phyloP scores from a whole-genome alignment of 2,329 filamentous ascomycete genomes.

The Plectosphaerella cucumerina region DNA sequence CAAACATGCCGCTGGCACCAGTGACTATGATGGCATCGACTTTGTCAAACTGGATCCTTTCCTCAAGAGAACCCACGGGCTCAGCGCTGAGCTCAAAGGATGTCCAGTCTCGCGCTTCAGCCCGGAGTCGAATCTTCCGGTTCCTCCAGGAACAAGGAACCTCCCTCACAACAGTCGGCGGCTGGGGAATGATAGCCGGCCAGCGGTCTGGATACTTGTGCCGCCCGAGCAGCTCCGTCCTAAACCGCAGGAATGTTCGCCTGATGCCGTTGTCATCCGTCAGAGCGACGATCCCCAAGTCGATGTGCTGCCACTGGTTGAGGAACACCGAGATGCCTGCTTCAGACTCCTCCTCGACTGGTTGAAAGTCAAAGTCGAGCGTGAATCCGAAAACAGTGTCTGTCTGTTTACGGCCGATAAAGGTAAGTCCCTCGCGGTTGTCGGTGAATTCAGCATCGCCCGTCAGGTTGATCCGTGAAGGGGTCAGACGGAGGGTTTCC shows the following conservation, averaged over 20 bases:
- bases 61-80: constrained; percentile 25
- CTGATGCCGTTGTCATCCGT: constrained; percentile 7
- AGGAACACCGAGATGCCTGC: constrained; percentile 50
- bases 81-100: constrained; percentile 36
- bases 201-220: constrained; percentile 1
- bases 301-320: constrained; percentile 48
- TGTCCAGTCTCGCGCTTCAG: constrained; percentile 38
- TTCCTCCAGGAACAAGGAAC: constrained; percentile 9
- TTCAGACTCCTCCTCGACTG: constrained; percentile 36
- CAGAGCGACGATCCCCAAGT: constrained; percentile 37
- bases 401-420: constrained; percentile 50
- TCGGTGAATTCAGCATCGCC: constrained; percentile 30
- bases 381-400: constrained; percentile 50
- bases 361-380: constrained; percentile 39
- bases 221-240: neutral
- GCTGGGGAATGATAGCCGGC: neutral
- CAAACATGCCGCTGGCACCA: constrained; percentile 10
- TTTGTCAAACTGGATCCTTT: constrained; percentile 10
- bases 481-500: constrained; percentile 23
- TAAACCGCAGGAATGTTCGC: neutral
- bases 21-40: constrained; percentile 6
- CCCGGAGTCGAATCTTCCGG: constrained; percentile 39
- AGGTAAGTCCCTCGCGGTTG: constrained; percentile 33
- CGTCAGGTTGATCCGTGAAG: constrained; percentile 16
- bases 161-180: neutral